Evolutionary conservation across 495 filamentous ascomycete genomes (phyloP).

Genomic region (Hyaloscypha finlandica): DNA sequence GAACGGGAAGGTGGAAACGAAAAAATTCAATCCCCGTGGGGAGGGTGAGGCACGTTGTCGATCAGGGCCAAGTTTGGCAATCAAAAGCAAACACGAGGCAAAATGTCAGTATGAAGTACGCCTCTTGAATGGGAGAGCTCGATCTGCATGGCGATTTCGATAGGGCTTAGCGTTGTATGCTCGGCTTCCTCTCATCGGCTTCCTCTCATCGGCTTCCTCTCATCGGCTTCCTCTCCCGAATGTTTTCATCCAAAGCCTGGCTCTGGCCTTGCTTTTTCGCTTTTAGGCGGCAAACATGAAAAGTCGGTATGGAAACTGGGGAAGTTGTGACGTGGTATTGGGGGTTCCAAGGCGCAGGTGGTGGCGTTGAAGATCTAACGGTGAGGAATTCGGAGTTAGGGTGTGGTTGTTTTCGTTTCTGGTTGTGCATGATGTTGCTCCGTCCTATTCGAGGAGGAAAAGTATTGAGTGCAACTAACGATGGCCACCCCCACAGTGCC

Average conservation of each 20-base stretch:
- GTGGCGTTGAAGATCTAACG: not conserved
- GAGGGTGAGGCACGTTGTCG: not conserved
- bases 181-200: not conserved
- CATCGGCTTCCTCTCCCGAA: not conserved
- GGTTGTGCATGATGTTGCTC: not conserved
- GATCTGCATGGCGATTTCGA: not conserved
- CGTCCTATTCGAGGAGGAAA: not conserved
- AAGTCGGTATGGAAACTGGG: not conserved
- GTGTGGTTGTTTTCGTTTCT: constrained; percentile 1
- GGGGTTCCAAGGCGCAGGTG: not conserved
- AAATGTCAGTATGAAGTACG: constrained; percentile 19
- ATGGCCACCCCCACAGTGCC: not conserved
- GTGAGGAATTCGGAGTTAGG: not conserved
- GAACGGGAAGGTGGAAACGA: not conserved
- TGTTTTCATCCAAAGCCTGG: not conserved
- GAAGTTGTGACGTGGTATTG: constrained; percentile 1
- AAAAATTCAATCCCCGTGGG: not conserved
- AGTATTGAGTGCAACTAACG: not conserved
- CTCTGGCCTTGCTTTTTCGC: not conserved
- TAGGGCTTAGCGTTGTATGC: constrained; percentile 12
- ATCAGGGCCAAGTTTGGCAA: not conserved
- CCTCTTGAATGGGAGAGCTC: not conserved
- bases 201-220: too few species aligned
- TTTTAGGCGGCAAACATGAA: not conserved
- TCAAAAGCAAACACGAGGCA: not conserved